phyloP scores from a whole-genome alignment of 345 rosid species.

The Hevea brasiliensis region DNA sequence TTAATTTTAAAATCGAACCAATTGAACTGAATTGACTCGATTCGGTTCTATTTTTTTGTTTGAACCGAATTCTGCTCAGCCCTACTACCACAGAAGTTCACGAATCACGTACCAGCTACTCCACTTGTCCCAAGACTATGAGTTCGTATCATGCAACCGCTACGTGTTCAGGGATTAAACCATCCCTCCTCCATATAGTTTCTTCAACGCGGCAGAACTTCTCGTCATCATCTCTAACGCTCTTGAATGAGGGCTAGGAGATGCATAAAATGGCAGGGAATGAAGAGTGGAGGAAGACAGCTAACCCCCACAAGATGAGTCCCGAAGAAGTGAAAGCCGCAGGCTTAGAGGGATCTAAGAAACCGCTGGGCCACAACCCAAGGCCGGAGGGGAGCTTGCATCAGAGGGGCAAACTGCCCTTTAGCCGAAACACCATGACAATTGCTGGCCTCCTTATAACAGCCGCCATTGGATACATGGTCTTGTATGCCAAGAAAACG shows the following conservation, averaged over 20 bases:
- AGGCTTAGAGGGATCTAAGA: slow-evolving; percentile 50
- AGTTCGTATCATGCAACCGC: slow-evolving; percentile 20
- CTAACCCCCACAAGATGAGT: slow-evolving; percentile 73
- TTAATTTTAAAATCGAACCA: too few species aligned
- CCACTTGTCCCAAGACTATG: slow-evolving; percentile 11
- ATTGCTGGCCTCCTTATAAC: slow-evolving; percentile 51
- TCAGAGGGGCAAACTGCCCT: slow-evolving; percentile 62
- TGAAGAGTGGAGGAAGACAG: slow-evolving; percentile 52
- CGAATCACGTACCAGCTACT: neutral
- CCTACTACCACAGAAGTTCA: too few species aligned
- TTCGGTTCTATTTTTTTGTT: too few species aligned
- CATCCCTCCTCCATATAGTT: neutral
- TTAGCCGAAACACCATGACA: slow-evolving; percentile 50
- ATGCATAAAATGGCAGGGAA: slow-evolving; percentile 35
- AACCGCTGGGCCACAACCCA: slow-evolving; percentile 61
- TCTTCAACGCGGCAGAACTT: neutral
- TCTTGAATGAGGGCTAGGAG: neutral
- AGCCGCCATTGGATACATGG: slow-evolving; percentile 47
- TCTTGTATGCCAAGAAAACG: slow-evolving; percentile 52
- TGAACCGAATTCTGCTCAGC: too few species aligned
- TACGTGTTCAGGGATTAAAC: slow-evolving; percentile 13
- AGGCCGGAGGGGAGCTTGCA: slow-evolving; percentile 63
- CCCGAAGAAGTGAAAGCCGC: slow-evolving; percentile 53
- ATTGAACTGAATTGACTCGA: too few species aligned
- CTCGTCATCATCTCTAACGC: neutral